Evolutionary conservation across 2,329 filamentous ascomycete species (phyloP), one percentile per base, ranked within the genome.

Genomic region (Seiridium cupressi): DNA sequence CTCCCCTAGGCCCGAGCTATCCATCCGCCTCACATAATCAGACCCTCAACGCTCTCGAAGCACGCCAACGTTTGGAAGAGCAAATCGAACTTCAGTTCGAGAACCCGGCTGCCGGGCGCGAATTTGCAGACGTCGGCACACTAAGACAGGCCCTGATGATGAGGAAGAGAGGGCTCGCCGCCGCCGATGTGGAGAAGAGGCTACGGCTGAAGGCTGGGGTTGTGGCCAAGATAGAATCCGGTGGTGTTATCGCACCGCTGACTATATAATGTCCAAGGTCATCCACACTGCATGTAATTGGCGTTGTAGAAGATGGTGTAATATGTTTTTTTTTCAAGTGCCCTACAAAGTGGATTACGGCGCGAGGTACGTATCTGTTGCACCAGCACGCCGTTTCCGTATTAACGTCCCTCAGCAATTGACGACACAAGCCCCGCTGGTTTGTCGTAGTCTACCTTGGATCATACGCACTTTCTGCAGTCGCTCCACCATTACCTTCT

Each of bases 41-140:
- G 9, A 85, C 82, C 1, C 75, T 86, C 8, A 72, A 73, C 18
- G 82, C 79, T 32, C 76, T 86, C 0, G 79, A 81, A 46, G 79
- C 81, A 3, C 74, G 83, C n/a, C 74, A 74, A 26, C 66, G 66
- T 10, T 65, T 84, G 7, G 74, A 84, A 62, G 71, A 73, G 11
- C 66, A 71, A 55, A 81, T 80, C 1, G 73, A 79, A 1, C 68
- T 71, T 35, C 81, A 85, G 66, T 73, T 78, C 36, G 75, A 79
- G 62, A 70, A 71, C 11, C 69, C 76, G 44, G 76, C 76, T n/a
- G 68, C 66, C 34, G 79, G 76, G 1, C 70, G 77, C 55, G 77
- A 81, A 62, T 80, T 84, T 55, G 69, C 84, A 8, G 76, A 83
- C 55, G 77, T 81, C 44, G 73, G 73, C 7, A 81, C 78, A 18